Base-by-base conservation (phyloP, 129 eudicot species). In the Silybum marianum region DNA sequence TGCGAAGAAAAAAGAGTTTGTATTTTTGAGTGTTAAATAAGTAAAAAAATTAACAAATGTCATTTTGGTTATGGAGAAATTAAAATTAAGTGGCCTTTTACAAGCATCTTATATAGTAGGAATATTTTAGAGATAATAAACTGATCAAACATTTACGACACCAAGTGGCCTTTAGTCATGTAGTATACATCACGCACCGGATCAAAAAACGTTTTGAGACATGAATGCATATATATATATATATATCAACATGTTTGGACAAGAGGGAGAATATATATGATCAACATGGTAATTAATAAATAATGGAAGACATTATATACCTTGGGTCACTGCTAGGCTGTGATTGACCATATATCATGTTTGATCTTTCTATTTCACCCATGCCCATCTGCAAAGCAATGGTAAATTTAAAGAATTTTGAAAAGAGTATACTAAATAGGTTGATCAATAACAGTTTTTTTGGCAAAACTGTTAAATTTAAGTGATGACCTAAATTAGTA, bases 371-470 rank as follows among this genome's bases (percentile, higher is more conserved):
- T 62, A 78, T 65, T 69, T 90, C 94, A 1, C 88, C 83, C 81
- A 86, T 78, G 18, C 89, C 93, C 91, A 92, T 92, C 97, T 92
- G 91, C 75, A 82, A 76, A 75, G 78, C 18, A 80, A 39, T 8
- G n/a, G 71, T 22, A 70, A 74, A 42, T 72, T 14, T 48, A 26
- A 5, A 54, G 10, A 18, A 32, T 48, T 65, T 75, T 38, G 39
- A 18, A 78, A 66, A 36, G 9, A n/a, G 42, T 2, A 39, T 38
- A 9, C 75, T 14, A 21, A 51, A 1, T 11, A 3, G 8, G 0
- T 38, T 7, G 42, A 38, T 51, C n/a, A 23, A 54, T 30, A 71
- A 62, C 26, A 4, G 40, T 42, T 67, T 77, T 77, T 28, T 14
- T 6, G 19, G 38, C 8, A 71, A 71, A 34, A 11, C 8, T 28